These are phyloP conservation scores for Hygrocybe coccinea DNA, from an alignment of 768 basidiomycete species.

Conservation along the genomic window DNA sequence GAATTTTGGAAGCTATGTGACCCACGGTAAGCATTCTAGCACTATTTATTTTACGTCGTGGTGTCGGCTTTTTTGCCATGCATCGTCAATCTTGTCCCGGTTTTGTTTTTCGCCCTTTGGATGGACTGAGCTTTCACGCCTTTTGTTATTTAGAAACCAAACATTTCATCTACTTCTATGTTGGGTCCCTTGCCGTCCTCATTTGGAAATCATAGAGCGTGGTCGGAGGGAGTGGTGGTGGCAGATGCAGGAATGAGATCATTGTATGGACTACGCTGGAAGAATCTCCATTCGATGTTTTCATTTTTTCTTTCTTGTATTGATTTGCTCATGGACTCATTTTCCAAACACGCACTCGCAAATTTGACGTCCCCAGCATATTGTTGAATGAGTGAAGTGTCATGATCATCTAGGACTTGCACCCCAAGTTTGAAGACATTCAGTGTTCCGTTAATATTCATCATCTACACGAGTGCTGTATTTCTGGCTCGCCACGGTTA, in stretches of 20 bases:
- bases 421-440: too few relatives aligned
- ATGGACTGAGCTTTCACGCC: slow-evolving; percentile 2
- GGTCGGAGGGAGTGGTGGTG: not conserved
- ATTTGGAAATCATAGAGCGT: slow-evolving; percentile 83
- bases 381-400: too few relatives aligned
- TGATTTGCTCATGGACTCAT: too few relatives aligned
- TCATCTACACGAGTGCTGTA: too few relatives aligned
- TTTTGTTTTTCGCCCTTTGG: too few relatives aligned
- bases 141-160: slow-evolving; percentile 69
- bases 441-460: too few relatives aligned
- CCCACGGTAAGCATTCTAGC: slow-evolving; percentile 66
- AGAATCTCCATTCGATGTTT: too few relatives aligned
- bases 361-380: too few relatives aligned
- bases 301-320: too few relatives aligned
- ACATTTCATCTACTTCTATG: slow-evolving; percentile 98
- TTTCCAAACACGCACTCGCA: too few relatives aligned
- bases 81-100: slow-evolving; percentile 6
- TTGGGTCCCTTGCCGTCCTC: slow-evolving; percentile 88
- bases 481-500: too few relatives aligned
- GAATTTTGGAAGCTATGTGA: slow-evolving; percentile 98
- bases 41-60: slow-evolving; percentile 6
- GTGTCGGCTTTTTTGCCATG: slow-evolving; percentile 9
- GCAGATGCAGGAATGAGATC: not conserved
- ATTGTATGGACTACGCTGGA: not conserved
- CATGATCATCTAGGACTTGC: too few relatives aligned